Base-by-base conservation (phyloP, 1,284 basidiomycete genomes). In the Wallemia hederae region DNA sequence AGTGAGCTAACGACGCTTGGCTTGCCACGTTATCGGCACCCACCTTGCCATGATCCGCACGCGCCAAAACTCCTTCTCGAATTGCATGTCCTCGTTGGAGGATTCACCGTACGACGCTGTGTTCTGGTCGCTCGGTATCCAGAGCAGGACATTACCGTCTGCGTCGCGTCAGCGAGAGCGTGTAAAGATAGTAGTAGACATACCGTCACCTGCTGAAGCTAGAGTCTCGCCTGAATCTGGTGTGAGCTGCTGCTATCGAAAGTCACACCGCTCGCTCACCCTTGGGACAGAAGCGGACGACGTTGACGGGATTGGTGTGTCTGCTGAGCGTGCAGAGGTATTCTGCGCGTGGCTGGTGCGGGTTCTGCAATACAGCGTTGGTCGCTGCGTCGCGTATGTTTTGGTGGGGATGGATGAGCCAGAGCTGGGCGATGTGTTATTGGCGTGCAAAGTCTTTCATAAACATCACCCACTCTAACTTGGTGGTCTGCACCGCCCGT, bases 71-170 rank as follows among this genome's bases (percentile, higher is more conserved):
- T 98, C 92, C 70, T 90, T 92, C 71, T 96, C 91, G 65, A 83
- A 81, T 64, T 83, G 81, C 27, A 82, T 64, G 63, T 96, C 90
- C 63, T 90, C 86, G 0, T 78, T 71, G 59, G 72, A 75, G 58
- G 81, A 70, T 69, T 85, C 81, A 65, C 79, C 83, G 24, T 68
- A 66, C 57, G 63, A 59, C 24, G 63, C 63, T 24, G 62, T 65
- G 34, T 84, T 81, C 33, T 77, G 80, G 33, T 80, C 79, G 3
- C 84, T 83, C 9, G 81, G 85, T 0, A 85, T 81, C 92, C 92
- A 98, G 24, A 97, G 81, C 60, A 97, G 85, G 63, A 98, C 82
- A 79, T 91, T 91, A 11, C 92, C 92, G 72, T 98, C 92, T 92
- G 64, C 31, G 62, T 19, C 15, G 55, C 62, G 22, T 31, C 24